A percentile compares a stretch with the other conserved stretches of the same genome.
These are phyloP conservation scores for Phytopythium oedochilum DNA, from an alignment of 352 stramenopile genomes.

Conservation along the genomic window DNA sequence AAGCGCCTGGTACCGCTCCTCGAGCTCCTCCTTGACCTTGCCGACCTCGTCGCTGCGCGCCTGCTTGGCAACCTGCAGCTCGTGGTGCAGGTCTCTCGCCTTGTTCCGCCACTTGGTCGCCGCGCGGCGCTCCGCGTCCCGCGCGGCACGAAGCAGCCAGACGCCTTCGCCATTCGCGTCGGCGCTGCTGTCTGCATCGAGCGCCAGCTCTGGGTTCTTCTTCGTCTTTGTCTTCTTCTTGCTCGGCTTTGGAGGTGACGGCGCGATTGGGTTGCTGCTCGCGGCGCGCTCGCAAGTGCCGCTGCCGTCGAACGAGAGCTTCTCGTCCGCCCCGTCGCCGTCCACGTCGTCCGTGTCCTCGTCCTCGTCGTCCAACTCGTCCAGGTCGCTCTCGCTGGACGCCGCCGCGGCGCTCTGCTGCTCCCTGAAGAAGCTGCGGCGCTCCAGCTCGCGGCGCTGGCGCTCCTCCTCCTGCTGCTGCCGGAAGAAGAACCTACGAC, in stretches of 20 bases:
- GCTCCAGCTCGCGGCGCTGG: slow-evolving; percentile 26
- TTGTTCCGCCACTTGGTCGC: slow-evolving; percentile 70
- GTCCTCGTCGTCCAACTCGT: slow-evolving; percentile 31
- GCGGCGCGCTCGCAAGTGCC: slow-evolving; percentile 9
- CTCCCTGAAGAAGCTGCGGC: slow-evolving; percentile 12
- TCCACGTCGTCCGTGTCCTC: slow-evolving; percentile 32
- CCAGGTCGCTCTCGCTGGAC: slow-evolving; percentile 21
- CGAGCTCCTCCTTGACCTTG: slow-evolving; percentile 36
- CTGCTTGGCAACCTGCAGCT: slow-evolving; percentile 35
- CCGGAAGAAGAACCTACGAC: slow-evolving; percentile 61
- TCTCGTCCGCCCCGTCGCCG: slow-evolving; percentile 7
- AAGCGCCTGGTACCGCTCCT: slow-evolving; percentile 56
- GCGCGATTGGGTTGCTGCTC: slow-evolving; percentile 10
- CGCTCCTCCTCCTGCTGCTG: slow-evolving; percentile 37
- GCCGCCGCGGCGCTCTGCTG: slow-evolving; percentile 12
- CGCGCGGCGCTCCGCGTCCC: slow-evolving; percentile 36
- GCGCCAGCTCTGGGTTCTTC: slow-evolving; percentile 6
- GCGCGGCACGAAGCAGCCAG: slow-evolving; percentile 32
- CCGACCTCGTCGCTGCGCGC: slow-evolving; percentile 44
- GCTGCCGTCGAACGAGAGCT: slow-evolving; percentile 11
- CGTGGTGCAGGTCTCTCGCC: slow-evolving; percentile 52
- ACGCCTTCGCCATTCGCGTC: slow-evolving; percentile 25
- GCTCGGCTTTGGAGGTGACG: not conserved
- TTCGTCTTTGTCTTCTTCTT: slow-evolving; percentile 10
- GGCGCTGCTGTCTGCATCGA: slow-evolving; percentile 10